Evolutionary conservation across 257 asterid genomes (phyloP).

Genomic region (Linderniella brevidens): DNA sequence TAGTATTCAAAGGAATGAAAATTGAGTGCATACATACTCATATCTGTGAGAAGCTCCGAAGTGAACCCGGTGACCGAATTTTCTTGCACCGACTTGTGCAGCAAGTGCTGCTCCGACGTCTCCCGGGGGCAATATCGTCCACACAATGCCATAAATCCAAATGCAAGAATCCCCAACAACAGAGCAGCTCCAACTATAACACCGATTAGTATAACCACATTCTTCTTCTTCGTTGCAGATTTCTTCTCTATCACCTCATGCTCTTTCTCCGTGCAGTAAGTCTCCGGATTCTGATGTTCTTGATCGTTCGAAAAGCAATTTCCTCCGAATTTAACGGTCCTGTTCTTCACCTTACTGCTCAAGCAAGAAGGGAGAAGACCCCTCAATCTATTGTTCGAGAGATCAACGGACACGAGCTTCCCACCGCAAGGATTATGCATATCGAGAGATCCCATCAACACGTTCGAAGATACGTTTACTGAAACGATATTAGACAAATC

Average conservation of each 20-base stretch:
- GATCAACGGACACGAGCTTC: slow-evolving; percentile 29
- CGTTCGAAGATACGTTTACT: slow-evolving; percentile 31
- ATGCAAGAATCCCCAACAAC: slow-evolving; percentile 21
- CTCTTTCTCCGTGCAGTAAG: slow-evolving; percentile 18
- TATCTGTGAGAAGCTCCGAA: slow-evolving; percentile 33
- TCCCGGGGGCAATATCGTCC: slow-evolving; percentile 26
- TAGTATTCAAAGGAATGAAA: not conserved
- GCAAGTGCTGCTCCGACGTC: slow-evolving; percentile 40
- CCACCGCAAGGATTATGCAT: slow-evolving; percentile 24
- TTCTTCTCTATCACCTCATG: slow-evolving; percentile 10
- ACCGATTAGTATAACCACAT: slow-evolving; percentile 26
- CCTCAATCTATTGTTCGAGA: slow-evolving; percentile 39
- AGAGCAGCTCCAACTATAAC: slow-evolving; percentile 24
- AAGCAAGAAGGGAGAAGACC: slow-evolving; percentile 47
- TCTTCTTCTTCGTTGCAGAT: slow-evolving; percentile 12
- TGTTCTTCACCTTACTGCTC: slow-evolving; percentile 16
- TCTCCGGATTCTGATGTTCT: slow-evolving; percentile 27
- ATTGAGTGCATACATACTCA: slow-evolving; percentile 36
- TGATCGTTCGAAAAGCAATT: slow-evolving; percentile 33
- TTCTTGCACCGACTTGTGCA: slow-evolving; percentile 34
- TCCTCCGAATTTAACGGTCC: slow-evolving; percentile 24
- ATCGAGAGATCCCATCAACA: slow-evolving; percentile 32
- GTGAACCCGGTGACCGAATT: slow-evolving; percentile 22
- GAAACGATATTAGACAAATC: slow-evolving; percentile 25
- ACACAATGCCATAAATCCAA: slow-evolving; percentile 28